These are phyloP conservation scores for Nicotiana undulata DNA, from an alignment of 257 asterid genomes.

Conservation along the genomic window DNA sequence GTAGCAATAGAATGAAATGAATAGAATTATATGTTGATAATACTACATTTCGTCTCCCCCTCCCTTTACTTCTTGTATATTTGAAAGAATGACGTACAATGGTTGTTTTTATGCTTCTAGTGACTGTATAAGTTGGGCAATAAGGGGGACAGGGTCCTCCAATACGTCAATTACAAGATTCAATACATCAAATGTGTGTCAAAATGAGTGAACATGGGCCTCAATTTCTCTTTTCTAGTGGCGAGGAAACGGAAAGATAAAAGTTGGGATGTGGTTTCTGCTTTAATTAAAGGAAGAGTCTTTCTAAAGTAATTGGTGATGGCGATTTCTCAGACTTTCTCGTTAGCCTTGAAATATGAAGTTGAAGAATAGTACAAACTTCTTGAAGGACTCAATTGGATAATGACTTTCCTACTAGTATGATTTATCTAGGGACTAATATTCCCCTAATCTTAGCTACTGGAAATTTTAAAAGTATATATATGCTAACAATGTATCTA, in stretches of 20 bases:
- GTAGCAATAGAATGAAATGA: neutral
- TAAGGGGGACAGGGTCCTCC: neutral
- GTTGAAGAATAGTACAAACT: neutral
- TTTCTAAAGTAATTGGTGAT: neutral
- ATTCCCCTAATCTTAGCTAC: too few species aligned
- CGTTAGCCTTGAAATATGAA: neutral
- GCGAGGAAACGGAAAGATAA: neutral
- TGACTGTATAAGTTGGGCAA: neutral
- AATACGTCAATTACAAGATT: neutral
- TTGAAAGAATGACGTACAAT: neutral
- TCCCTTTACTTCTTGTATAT: neutral
- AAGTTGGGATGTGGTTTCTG: neutral
- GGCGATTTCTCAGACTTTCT: neutral
- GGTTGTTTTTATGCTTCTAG: neutral
- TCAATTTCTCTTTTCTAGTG: neutral
- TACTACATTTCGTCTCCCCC: neutral
- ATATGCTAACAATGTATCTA: too few species aligned
- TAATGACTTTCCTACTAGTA: neutral
- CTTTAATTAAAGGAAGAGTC: slow-evolving; percentile 1
- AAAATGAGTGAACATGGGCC: neutral
- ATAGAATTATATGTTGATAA: neutral
- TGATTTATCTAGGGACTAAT: neutral
- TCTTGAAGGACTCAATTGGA: neutral
- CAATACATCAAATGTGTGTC: neutral
- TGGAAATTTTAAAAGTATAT: too few species aligned